Conservation (phyloP, 352 stramenopile genomes). For the Phytophthora litchii region DNA sequence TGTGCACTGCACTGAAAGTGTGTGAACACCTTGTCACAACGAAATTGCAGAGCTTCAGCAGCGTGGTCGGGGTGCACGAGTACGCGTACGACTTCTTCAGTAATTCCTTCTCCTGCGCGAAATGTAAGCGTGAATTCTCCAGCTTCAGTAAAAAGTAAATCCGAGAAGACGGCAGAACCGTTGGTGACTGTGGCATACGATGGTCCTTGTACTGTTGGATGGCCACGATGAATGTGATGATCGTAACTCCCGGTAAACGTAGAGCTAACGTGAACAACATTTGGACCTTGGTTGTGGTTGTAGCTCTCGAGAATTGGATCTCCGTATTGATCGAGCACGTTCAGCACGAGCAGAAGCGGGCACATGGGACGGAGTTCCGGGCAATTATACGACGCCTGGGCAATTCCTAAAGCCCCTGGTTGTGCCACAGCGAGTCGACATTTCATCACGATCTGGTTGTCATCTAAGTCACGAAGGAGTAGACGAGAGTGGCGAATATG, state of each 20-base stretch:
- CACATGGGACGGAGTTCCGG: slow-evolving; percentile 51
- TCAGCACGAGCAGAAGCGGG: slow-evolving; percentile 39
- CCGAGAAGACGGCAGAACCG: slow-evolving; percentile 41
- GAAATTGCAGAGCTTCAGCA: slow-evolving; percentile 23
- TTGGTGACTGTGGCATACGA: slow-evolving; percentile 37
- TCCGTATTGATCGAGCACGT: slow-evolving; percentile 64
- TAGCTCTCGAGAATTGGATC: slow-evolving; percentile 38
- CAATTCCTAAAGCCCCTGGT: slow-evolving; percentile 48
- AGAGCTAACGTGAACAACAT: slow-evolving; percentile 31
- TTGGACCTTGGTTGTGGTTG: background rate
- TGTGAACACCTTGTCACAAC: slow-evolving; percentile 41
- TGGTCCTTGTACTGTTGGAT: slow-evolving; percentile 24
- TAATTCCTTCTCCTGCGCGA: slow-evolving; percentile 17
- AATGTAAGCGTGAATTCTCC: slow-evolving; percentile 56
- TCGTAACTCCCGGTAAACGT: slow-evolving; percentile 4
- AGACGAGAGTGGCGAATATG: slow-evolving; percentile 29
- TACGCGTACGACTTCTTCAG: slow-evolving; percentile 49
- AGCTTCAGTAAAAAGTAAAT: slow-evolving; percentile 44
- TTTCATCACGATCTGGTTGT: slow-evolving; percentile 26
- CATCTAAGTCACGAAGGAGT: slow-evolving; percentile 23
- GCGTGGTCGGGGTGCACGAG: slow-evolving; percentile 42
- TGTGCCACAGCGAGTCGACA: slow-evolving; percentile 35
- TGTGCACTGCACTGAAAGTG: slow-evolving; percentile 36
- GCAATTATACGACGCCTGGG: slow-evolving; percentile 54
- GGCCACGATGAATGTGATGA: background rate